Conservation (phyloP, 805 yeast species). For the Cyberlindnera bimundalis region DNA sequence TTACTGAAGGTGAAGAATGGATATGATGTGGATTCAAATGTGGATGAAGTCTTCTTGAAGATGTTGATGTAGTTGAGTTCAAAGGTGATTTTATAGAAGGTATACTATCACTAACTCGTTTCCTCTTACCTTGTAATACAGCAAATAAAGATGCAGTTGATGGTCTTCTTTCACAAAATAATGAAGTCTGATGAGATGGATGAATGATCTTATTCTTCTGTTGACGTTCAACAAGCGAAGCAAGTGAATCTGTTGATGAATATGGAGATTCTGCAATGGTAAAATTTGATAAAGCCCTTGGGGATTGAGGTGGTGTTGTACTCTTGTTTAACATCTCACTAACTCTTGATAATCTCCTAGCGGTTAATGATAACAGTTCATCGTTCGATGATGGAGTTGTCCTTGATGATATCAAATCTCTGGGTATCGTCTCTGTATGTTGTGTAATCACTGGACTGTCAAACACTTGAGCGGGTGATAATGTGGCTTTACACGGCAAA, state of each 20-base stretch:
- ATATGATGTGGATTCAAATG: conserved; percentile 26
- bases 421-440: not conserved
- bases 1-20: conserved; percentile 45
- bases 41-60: conserved; percentile 24
- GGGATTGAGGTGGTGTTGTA: conserved; percentile 18
- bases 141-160: conserved; percentile 20
- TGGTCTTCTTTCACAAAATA: conserved; percentile 23
- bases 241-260: conserved; percentile 37
- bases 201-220: conserved; percentile 38
- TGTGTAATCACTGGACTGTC: conserved; percentile 1
- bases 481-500: conserved; percentile 17
- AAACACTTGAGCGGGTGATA: conserved; percentile 21
- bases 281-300: conserved; percentile 11
- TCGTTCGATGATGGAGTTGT: not conserved
- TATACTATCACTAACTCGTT: conserved; percentile 11
- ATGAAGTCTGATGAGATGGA: conserved; percentile 37
- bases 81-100: conserved; percentile 18
- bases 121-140: conserved; percentile 9
- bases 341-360: conserved; percentile 18
- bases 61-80: not conserved
- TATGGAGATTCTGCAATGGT: conserved; percentile 18
- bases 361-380: conserved; percentile 1
- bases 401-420: conserved; percentile 1
- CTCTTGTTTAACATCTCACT: conserved; percentile 19
- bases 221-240: conserved; percentile 38